Conservation (phyloP, 2,329 filamentous ascomycete species). For the Orbilia ellipsospora region DNA sequence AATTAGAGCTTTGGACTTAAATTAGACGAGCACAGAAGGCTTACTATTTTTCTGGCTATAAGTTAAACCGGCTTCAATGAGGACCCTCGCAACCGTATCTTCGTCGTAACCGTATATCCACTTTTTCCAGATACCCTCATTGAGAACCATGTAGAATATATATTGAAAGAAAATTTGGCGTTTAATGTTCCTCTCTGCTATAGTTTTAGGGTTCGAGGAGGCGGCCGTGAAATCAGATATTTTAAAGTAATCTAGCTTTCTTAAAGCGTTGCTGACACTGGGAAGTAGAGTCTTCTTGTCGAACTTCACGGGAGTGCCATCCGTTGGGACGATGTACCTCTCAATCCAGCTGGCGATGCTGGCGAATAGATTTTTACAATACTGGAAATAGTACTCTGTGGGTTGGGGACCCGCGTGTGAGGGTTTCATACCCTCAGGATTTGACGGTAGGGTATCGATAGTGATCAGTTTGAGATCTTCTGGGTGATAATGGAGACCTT, state of each 20-base stretch:
- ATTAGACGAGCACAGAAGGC: neutral
- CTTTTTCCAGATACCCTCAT: slow-evolving; percentile 37
- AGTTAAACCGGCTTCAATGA: slow-evolving; percentile 13
- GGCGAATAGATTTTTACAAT: slow-evolving; percentile 28
- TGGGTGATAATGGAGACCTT: slow-evolving; percentile 28
- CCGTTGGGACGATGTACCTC: slow-evolving; percentile 32
- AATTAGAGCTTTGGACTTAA: no score
- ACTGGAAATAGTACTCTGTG: slow-evolving; percentile 20
- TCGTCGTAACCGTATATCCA: slow-evolving; percentile 45
- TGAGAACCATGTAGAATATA: slow-evolving; percentile 40
- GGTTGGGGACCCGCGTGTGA: slow-evolving; percentile 30
- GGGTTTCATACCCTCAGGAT: slow-evolving; percentile 29
- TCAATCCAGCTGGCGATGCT: slow-evolving; percentile 36
- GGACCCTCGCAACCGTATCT: slow-evolving; percentile 1
- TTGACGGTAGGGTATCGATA: slow-evolving; percentile 35
- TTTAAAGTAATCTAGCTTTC: slow-evolving; percentile 40
- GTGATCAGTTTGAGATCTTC: slow-evolving; percentile 38
- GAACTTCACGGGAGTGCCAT: slow-evolving; percentile 16
- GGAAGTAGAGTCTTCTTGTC: neutral
- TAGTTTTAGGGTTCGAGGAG: neutral
- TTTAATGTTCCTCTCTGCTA: slow-evolving; percentile 4
- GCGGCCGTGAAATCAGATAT: slow-evolving; percentile 14
- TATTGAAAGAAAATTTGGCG: slow-evolving; percentile 50
- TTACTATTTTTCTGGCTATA: slow-evolving; percentile 34
- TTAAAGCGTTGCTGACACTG: slow-evolving; percentile 16